Percentiles rank a stretch among this genome's conserved stretches.
phyloP scores from a whole-genome alignment of 306 rosid genomes.

The Prunus mongolica region DNA sequence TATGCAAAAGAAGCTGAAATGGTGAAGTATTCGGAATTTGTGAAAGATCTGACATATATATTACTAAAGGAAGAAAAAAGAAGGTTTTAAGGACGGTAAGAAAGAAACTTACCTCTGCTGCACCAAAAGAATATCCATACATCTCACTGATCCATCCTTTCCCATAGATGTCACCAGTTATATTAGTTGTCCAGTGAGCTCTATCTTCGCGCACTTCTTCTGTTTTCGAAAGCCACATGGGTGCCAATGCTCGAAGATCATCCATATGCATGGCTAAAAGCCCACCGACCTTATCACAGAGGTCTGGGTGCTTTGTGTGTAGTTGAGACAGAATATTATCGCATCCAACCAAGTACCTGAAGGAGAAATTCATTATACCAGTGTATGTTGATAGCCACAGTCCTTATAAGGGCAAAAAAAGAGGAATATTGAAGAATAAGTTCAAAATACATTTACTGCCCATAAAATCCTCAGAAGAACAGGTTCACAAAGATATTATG shows the following conservation, averaged over 20 bases:
- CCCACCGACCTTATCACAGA: constrained; percentile 98
- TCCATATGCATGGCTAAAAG: constrained; percentile 90
- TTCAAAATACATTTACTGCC: constrained; percentile 2
- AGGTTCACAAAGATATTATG: constrained; percentile 15
- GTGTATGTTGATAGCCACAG: constrained; percentile 15
- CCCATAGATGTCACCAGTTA: constrained; percentile 90
- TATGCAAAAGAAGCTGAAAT: constrained; percentile 8
- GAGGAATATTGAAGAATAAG: not conserved
- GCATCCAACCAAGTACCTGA: constrained; percentile 89
- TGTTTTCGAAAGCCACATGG: constrained; percentile 95
- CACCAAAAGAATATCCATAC: constrained; percentile 98
- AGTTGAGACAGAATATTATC: constrained; percentile 79
- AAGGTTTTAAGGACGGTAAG: not conserved
- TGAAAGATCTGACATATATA: not conserved
- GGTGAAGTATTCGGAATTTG: not conserved
- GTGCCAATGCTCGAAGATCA: constrained; percentile 88
- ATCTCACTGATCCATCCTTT: constrained; percentile 99
- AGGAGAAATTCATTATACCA: constrained; percentile 11
- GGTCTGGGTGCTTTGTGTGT: constrained; percentile 85
- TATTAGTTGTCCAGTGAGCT: constrained; percentile 89
- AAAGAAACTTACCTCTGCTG: constrained; percentile 76
- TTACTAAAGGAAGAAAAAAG: not conserved
- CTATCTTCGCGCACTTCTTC: constrained; percentile 93
- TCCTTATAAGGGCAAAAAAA: constrained; percentile 19
- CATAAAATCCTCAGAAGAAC: constrained; percentile 14